phyloP scores from a whole-genome alignment of 2,329 filamentous ascomycete species.

The Chrysosphaeria jannelii region DNA sequence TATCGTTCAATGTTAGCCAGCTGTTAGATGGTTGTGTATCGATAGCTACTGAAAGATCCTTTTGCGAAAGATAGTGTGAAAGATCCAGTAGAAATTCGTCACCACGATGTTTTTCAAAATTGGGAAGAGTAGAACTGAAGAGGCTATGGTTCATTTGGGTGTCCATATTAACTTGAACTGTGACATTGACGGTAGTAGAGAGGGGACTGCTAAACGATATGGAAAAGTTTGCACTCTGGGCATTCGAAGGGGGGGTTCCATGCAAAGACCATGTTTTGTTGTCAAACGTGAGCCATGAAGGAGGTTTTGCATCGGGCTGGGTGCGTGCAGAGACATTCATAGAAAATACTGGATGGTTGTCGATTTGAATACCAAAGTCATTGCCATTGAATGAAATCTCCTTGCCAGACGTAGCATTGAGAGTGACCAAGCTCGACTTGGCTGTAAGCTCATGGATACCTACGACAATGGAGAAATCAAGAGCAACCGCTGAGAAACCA shows the following conservation, averaged over 20 bases:
- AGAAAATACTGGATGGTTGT: slow-evolving; percentile 18
- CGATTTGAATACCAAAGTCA: slow-evolving; percentile 20
- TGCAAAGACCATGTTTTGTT: slow-evolving; percentile 25
- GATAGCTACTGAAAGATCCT: slow-evolving; percentile 11
- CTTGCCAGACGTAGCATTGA: slow-evolving; percentile 24
- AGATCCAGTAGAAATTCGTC: slow-evolving; percentile 14
- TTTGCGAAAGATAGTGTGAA: slow-evolving; percentile 11
- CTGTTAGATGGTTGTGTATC: slow-evolving; percentile 9
- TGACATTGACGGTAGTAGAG: slow-evolving; percentile 25
- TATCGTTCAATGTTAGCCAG: slow-evolving; percentile 13
- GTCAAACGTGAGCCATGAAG: slow-evolving; percentile 41
- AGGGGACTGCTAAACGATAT: slow-evolving; percentile 28
- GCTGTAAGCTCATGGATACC: slow-evolving; percentile 40
- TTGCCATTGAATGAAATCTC: slow-evolving; percentile 22
- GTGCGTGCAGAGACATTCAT: slow-evolving; percentile 14
- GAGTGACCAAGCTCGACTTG: slow-evolving; percentile 19
- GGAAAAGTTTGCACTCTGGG: slow-evolving; percentile 28
- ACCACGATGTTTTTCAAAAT: slow-evolving; percentile 13
- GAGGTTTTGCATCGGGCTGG: slow-evolving; percentile 13
- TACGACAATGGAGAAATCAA: slow-evolving; percentile 41
- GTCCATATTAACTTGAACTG: slow-evolving; percentile 11
- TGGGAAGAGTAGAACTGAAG: slow-evolving; percentile 12
- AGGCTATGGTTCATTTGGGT: slow-evolving; percentile 9
- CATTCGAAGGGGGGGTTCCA: slow-evolving; percentile 30
- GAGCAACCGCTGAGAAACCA: slow-evolving; percentile 39